Base-by-base conservation (phyloP, 179 eudicot genomes). In the Pouteria campechiana region DNA sequence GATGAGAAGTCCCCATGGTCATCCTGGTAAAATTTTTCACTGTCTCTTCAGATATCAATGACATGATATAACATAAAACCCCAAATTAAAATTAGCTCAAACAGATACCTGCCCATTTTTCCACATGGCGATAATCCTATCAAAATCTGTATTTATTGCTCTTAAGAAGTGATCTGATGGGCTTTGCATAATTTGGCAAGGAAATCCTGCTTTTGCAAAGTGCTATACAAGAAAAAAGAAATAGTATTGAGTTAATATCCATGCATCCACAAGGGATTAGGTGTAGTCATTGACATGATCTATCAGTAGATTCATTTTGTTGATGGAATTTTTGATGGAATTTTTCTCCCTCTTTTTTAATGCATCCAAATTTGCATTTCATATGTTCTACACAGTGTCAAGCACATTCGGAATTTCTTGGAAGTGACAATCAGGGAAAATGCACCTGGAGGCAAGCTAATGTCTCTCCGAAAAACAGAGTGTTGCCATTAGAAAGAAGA, bases 181-280 rank as follows among this genome's bases (percentile, higher is more conserved):
- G 58, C 98, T 90, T 82, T 90, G 98, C 98, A 90, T 90, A 32
- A 90, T 90, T 28, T 96, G 98, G 56, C 98, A 90, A 29, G 98
- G 98, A 57, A 90, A 90, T 73, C 98, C 98, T 45, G 98, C 96
- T 58, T 90, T 90, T 18, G 98, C 73, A 64, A 90, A 90, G 69
- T 82, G 98, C 98, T 90, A 32, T 82, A 86, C 27, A 48, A 61
- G 51, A 18, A 57, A 43, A 63, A 50, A 52, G 35, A 23, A 9
- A 32, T n/a, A n/a, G n/a, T n/a, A n/a, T n/a, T n/a, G n/a, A n/a
- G n/a, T n/a, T n/a, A n/a, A n/a, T n/a, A n/a, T n/a, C n/a, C n/a
- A n/a, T n/a, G n/a, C n/a, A n/a, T n/a, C n/a, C n/a, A n/a, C n/a
- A n/a, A n/a, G n/a, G n/a, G n/a, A n/a, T n/a, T n/a, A n/a, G n/a